Conservation (phyloP, 768 basidiomycete genomes). For the Glaciozyma martinii region DNA sequence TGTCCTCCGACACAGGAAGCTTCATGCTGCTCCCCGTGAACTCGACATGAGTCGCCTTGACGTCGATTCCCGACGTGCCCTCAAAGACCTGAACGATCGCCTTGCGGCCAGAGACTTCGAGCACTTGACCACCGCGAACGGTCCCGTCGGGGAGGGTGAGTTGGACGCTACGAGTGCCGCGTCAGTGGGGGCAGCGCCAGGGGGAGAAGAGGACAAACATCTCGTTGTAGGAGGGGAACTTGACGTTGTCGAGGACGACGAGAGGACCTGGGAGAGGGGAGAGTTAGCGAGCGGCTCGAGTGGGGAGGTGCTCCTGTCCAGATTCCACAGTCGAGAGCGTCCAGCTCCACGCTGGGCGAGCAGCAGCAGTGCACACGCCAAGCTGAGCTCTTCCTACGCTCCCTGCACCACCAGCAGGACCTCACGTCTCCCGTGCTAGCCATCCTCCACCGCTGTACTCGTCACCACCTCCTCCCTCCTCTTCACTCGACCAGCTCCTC, state of each 20-base stretch:
- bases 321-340: not conserved
- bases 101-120: constrained; percentile 97
- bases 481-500: not conserved
- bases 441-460: too few relatives aligned
- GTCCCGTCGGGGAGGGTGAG: constrained; percentile 91
- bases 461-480: too few relatives aligned
- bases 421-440: too few relatives aligned
- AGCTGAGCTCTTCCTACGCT: too few relatives aligned
- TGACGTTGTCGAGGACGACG: constrained; percentile 96
- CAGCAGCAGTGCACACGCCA: not conserved
- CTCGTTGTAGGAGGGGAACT: constrained; percentile 98
- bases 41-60: constrained; percentile 92
- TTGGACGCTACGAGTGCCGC: constrained; percentile 56
- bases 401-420: too few relatives aligned
- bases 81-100: constrained; percentile 99
- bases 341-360: not conserved
- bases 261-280: constrained; percentile 55
- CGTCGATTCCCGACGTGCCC: constrained; percentile 93
- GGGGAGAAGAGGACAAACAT: not conserved
- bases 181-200: not conserved
- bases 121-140: constrained; percentile 89
- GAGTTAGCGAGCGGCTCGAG: constrained; percentile 4
- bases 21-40: constrained; percentile 99
- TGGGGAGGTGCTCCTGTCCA: too few relatives aligned
- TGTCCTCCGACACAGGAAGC: constrained; percentile 95